Percentiles rank a stretch among this genome's conserved stretches.
Evolutionary conservation across 202 grass and related monocot species (phyloP).

Genomic region (Hordeum pubiflorum): DNA sequence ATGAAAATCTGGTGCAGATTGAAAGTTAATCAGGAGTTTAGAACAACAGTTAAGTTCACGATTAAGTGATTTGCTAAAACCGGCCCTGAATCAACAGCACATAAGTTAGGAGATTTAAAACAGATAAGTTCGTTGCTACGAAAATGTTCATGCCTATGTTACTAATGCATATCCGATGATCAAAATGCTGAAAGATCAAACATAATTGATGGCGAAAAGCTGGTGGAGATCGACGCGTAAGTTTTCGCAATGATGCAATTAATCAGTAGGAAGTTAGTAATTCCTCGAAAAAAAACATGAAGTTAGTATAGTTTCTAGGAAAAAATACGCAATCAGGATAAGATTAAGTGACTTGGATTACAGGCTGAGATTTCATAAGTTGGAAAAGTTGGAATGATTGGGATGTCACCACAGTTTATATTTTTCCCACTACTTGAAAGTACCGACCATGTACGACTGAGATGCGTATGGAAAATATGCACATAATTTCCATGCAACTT

Average conservation of each 20-base stretch:
- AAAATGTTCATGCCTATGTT: background rate
- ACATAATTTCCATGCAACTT: conserved; percentile 31
- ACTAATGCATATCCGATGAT: background rate
- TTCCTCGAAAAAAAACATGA: too few species aligned
- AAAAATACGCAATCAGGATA: background rate
- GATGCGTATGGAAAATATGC: background rate
- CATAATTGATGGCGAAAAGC: background rate
- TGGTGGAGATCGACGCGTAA: background rate
- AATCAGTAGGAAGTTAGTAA: background rate
- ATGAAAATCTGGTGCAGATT: background rate
- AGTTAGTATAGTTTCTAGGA: too few species aligned
- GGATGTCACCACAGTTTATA: background rate
- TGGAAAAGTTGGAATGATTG: background rate
- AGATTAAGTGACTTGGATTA: background rate
- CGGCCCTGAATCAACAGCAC: conserved; percentile 37
- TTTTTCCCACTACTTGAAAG: background rate
- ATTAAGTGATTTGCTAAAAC: conserved; percentile 27
- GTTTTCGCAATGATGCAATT: background rate
- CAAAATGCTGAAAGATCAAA: background rate
- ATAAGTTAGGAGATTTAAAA: background rate
- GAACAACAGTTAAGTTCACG: too few species aligned
- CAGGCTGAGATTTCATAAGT: background rate
- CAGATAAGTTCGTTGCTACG: background rate
- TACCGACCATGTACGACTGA: background rate
- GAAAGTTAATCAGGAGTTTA: background rate